A percentile compares a stretch with the other conserved stretches of the same genome.
Conservation (phyloP, 2,329 filamentous ascomycete species). For the Cladorrhinum sp. region DNA sequence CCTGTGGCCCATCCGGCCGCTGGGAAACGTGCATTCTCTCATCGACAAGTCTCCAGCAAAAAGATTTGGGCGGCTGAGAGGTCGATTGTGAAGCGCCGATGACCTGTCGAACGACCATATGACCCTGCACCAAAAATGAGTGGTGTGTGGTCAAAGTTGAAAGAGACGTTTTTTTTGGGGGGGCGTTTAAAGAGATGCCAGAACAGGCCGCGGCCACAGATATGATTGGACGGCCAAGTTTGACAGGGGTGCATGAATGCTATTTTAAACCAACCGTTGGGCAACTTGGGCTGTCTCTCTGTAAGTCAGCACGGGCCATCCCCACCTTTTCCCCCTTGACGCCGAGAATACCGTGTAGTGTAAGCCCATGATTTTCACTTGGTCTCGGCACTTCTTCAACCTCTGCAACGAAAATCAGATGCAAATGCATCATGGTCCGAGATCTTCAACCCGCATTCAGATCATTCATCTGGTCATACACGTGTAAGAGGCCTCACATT, state of each 20-base stretch:
- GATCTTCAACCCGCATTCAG: conserved; percentile 8
- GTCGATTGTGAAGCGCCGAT: conserved; percentile 26
- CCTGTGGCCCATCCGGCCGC: background rate
- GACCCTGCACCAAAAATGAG: conserved; percentile 15
- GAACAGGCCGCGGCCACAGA: conserved; percentile 11
- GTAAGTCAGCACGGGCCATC: conserved; percentile 14
- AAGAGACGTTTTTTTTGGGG: conserved; percentile 3
- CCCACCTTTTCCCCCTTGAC: conserved; percentile 1
- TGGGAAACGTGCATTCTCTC: background rate
- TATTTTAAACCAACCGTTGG: conserved; percentile 24
- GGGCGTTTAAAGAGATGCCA: conserved; percentile 17
- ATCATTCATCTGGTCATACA: background rate
- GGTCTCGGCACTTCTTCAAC: conserved; percentile 7
- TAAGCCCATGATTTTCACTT: conserved; percentile 1
- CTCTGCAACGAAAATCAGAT: no score
- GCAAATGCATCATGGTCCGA: conserved; percentile 9
- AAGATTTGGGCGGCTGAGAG: conserved; percentile 22
- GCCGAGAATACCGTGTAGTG: conserved; percentile 7
- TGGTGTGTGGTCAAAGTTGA: conserved; percentile 15
- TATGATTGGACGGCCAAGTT: conserved; percentile 21
- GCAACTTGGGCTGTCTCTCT: no score
- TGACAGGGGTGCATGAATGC: conserved; percentile 1
- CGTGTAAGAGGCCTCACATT: conserved; percentile 17
- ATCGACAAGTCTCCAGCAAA: background rate
- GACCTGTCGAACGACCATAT: conserved; percentile 8